Conservation (phyloP, 306 rosid genomes). For the Comarum palustre region DNA sequence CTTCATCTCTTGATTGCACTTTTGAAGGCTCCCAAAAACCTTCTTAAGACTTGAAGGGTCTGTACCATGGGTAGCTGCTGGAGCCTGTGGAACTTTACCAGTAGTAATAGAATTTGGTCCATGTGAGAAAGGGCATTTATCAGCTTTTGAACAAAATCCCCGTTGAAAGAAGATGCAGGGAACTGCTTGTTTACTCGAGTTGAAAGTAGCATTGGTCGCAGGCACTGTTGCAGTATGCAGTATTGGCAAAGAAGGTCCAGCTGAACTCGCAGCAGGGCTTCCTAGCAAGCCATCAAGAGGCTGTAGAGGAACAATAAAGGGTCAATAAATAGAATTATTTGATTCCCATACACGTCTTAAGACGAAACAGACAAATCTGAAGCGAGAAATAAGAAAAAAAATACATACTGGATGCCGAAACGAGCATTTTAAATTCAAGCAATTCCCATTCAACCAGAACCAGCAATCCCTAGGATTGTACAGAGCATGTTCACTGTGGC, state of each 20-base stretch:
- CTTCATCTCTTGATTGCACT: slow-evolving; percentile 54
- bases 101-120: slow-evolving; percentile 47
- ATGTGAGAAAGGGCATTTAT: slow-evolving; percentile 76
- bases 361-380: neutral
- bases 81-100: slow-evolving; percentile 50
- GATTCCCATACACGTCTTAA: neutral
- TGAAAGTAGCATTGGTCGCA: slow-evolving; percentile 41
- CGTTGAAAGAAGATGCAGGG: slow-evolving; percentile 90
- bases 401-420: slow-evolving; percentile 93
- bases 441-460: slow-evolving; percentile 91
- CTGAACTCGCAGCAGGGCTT: slow-evolving; percentile 52
- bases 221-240: slow-evolving; percentile 41
- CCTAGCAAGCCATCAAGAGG: slow-evolving; percentile 86
- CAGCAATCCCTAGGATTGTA: slow-evolving; percentile 95
- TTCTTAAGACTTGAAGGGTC: slow-evolving; percentile 51
- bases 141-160: slow-evolving; percentile 87
- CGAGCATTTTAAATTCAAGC: slow-evolving; percentile 87
- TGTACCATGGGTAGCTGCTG: slow-evolving; percentile 34
- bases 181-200: slow-evolving; percentile 63
- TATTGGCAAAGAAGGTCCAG: slow-evolving; percentile 50
- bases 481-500: slow-evolving; percentile 91
- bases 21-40: slow-evolving; percentile 49
- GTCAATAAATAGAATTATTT: neutral
- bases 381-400: slow-evolving; percentile 5
- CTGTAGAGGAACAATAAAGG: slow-evolving; percentile 39